A percentile compares a stretch with the other conserved stretches of the same genome.
Evolutionary conservation across 805 yeast genomes (phyloP).

Genomic region (Wickerhamomyces bovis): DNA sequence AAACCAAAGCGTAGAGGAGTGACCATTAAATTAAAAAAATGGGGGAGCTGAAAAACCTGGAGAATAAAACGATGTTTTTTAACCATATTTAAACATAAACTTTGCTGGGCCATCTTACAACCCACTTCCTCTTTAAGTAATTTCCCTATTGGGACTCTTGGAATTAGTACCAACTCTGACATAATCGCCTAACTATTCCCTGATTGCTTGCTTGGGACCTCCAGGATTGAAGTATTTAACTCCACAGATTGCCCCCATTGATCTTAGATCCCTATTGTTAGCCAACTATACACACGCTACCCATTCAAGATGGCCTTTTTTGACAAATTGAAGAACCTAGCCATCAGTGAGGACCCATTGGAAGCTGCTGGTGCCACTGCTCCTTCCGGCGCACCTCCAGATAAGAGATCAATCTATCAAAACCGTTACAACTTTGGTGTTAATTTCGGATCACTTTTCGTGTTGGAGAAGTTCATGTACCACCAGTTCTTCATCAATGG

Average conservation of each 20-base stretch:
- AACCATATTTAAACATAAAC: too few species aligned
- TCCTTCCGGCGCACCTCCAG: constrained; percentile 26
- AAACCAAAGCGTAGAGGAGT: too few species aligned
- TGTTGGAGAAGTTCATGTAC: constrained; percentile 75
- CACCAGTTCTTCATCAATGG: constrained; percentile 54
- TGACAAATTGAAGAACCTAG: constrained; percentile 4
- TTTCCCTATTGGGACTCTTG: too few species aligned
- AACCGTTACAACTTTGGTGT: constrained; percentile 71
- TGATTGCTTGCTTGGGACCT: background rate
- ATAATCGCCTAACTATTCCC: background rate
- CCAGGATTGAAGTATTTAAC: background rate
- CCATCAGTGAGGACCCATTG: background rate
- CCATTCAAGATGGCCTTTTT: constrained; percentile 2
- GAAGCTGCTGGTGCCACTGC: constrained; percentile 23
- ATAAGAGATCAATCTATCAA: constrained; percentile 46
- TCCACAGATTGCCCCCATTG: background rate
- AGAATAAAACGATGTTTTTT: too few species aligned
- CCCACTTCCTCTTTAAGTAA: too few species aligned
- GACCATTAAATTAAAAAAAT: too few species aligned
- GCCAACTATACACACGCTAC: background rate
- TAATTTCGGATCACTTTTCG: constrained; percentile 77
- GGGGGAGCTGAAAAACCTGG: too few species aligned
- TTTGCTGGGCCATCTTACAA: too few species aligned
- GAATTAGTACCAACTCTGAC: too few species aligned
- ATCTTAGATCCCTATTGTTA: background rate